Percentiles rank a stretch among this genome's conserved stretches.
Conservation (phyloP, 768 basidiomycete species). For the Clitopilus passeckerianus region DNA sequence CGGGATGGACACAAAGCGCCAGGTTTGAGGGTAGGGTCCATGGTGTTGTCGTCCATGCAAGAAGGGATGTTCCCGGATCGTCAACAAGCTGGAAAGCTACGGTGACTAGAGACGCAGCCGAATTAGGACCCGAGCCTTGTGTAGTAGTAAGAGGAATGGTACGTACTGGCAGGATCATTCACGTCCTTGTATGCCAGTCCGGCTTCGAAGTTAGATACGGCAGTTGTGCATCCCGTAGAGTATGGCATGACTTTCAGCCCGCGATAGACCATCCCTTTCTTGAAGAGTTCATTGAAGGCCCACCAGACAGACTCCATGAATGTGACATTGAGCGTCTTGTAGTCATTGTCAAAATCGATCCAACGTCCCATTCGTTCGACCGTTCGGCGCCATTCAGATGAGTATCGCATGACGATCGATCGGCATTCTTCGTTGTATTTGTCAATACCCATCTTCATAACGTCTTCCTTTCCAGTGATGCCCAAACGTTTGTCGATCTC, state of each 20-base stretch:
- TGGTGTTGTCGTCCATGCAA: constrained; percentile 99
- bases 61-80: constrained; percentile 81
- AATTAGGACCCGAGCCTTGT: background rate
- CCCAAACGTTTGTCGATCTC: constrained; percentile 96
- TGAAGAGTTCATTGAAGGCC: constrained; percentile 93
- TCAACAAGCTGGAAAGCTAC: constrained; percentile 91
- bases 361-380: constrained; percentile 98
- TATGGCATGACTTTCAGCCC: constrained; percentile 97
- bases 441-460: constrained; percentile 92
- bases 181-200: constrained; percentile 90
- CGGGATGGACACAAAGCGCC: constrained; percentile 92
- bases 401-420: constrained; percentile 95
- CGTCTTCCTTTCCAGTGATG: constrained; percentile 91
- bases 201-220: constrained; percentile 96
- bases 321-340: constrained; percentile 89
- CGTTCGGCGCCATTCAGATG: constrained; percentile 88
- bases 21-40: constrained; percentile 98
- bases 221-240: constrained; percentile 93
- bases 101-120: constrained; percentile 51
- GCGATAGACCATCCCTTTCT: constrained; percentile 88
- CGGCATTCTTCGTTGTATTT: constrained; percentile 97
- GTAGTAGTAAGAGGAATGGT: background rate
- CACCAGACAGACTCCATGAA: constrained; percentile 99
- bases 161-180: constrained; percentile 83
- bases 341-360: constrained; percentile 99